Conservation (phyloP, 1,139 yeast species). For the Barnettozyma hawaiiensis region DNA sequence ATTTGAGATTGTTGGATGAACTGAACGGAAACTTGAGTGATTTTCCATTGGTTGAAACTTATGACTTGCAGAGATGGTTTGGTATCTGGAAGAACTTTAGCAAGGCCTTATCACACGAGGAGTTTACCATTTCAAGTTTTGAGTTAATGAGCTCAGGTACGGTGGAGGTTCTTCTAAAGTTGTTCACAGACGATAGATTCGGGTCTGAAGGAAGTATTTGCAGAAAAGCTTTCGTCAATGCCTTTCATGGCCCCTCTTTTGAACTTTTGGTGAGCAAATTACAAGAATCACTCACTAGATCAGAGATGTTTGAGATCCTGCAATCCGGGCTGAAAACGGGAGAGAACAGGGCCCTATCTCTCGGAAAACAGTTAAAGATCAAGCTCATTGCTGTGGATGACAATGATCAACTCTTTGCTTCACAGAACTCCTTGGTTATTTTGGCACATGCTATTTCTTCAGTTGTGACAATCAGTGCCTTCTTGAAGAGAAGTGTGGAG, state of each 20-base stretch:
- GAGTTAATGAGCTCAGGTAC: conserved; percentile 71
- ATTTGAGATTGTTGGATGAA: conserved; percentile 27
- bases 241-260: conserved; percentile 41
- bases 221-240: conserved; percentile 41
- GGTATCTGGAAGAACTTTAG: conserved; percentile 43
- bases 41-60: conserved; percentile 5
- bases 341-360: conserved; percentile 44
- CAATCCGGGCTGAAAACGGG: conserved; percentile 44
- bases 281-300: conserved; percentile 70
- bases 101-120: conserved; percentile 28
- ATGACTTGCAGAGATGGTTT: conserved; percentile 38
- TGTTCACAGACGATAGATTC: conserved; percentile 32
- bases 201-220: conserved; percentile 30
- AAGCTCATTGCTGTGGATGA: conserved; percentile 38
- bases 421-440: conserved; percentile 40
- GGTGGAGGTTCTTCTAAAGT: conserved; percentile 40
- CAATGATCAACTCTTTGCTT: conserved; percentile 25
- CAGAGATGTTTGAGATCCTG: conserved; percentile 70
- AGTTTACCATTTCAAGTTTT: conserved; percentile 56
- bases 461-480: conserved; percentile 63
- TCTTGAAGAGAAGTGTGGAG: conserved; percentile 40
- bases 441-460: conserved; percentile 92
- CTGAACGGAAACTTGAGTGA: conserved; percentile 25
- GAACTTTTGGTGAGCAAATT: conserved; percentile 46
- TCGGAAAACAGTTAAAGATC: conserved; percentile 70